Evolutionary conservation across 768 basidiomycete genomes (phyloP), one percentile per base, ranked within the genome.

Genomic region (Phallus indusiatus): DNA sequence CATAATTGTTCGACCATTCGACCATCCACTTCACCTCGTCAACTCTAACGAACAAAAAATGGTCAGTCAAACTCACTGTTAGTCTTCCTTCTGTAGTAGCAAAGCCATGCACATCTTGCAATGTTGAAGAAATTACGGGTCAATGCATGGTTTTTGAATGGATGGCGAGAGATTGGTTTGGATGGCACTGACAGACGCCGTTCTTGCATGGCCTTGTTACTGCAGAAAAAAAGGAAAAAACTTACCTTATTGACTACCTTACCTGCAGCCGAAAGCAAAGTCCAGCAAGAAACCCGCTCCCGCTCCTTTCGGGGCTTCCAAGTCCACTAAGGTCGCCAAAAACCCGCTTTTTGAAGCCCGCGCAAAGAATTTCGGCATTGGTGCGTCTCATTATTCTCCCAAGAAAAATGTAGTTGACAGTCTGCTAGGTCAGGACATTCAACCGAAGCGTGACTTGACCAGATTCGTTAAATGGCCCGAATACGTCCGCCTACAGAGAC

Each of bases 381-480:
- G 94, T 96, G 63, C 10, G 81, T 63, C 6, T 50, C 59, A n/a
- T 8, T 48, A 33, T 58, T 57, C 5, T 55, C 12, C 21, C 12
- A 22, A 0, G 48, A 9, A 21, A n/a, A 42, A 33, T 21, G 21
- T 24, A 21, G 47, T 7, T n/a, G 18, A 60, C 0, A 17, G 18
- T 47, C n/a, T 1, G 36, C 9, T 65, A 95, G 95, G 95, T 69
- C 92, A 94, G 77, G 91, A 95, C 74, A 82, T 97, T 67, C 90
- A 87, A 67, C 94, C 87, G 68, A 81, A 81, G 72, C 82, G 82
- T 57, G 95, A 98, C 75, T 75, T 97, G 64, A 95, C 91, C 60
- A 90, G 94, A 72, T 97, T 97, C 78, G 90, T 97, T 77, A 97
- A 96, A 74, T 99, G 95, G 95, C 95, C 95, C 66, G 92, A 94